These are phyloP conservation scores for Rhexocercosporidium sp. DNA, from an alignment of 2,329 filamentous ascomycete genomes.

Conservation along the genomic window DNA sequence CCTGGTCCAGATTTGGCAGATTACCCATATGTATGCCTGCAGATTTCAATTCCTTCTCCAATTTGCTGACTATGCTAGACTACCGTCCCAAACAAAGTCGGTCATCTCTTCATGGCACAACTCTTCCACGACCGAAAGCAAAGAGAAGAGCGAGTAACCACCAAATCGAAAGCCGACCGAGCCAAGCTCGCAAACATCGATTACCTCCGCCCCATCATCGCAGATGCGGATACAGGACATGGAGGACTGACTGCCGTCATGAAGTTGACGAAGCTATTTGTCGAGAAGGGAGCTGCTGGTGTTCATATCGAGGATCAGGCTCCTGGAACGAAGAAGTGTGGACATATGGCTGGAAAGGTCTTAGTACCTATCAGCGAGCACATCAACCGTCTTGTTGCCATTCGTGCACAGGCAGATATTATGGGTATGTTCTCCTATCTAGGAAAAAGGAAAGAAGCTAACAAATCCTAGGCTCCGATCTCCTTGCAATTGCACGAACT, in stretches of 20 bases:
- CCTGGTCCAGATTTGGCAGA: slow-evolving; percentile 97
- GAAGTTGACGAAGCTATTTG: slow-evolving; percentile 98
- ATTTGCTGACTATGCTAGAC: slow-evolving; percentile 60
- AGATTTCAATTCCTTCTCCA: background rate
- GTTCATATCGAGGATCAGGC: slow-evolving; percentile 99
- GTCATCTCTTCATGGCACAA: slow-evolving; percentile 97
- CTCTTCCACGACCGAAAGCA: slow-evolving; percentile 99
- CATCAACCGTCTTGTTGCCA: slow-evolving; percentile 96
- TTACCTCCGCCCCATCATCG: slow-evolving; percentile 94
- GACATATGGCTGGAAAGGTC: slow-evolving; percentile 99
- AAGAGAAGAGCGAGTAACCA: slow-evolving; percentile 87
- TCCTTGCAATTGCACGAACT: slow-evolving; percentile 90
- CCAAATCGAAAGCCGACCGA: slow-evolving; percentile 71
- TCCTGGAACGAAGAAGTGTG: slow-evolving; percentile 98
- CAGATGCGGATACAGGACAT: slow-evolving; percentile 96
- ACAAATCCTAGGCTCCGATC: slow-evolving; percentile 66
- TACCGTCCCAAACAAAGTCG: slow-evolving; percentile 97
- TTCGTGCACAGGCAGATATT: slow-evolving; percentile 96
- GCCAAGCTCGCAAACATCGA: slow-evolving; percentile 79
- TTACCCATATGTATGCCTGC: slow-evolving; percentile 79
- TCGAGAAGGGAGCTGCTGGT: slow-evolving; percentile 94
- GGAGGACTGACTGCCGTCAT: slow-evolving; percentile 98
- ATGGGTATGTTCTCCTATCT: slow-evolving; percentile 70
- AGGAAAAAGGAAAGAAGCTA: background rate
- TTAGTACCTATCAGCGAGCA: slow-evolving; percentile 96